phyloP scores from a whole-genome alignment of 192 early-diverging fungal species.

The Entomortierella parvispora region DNA sequence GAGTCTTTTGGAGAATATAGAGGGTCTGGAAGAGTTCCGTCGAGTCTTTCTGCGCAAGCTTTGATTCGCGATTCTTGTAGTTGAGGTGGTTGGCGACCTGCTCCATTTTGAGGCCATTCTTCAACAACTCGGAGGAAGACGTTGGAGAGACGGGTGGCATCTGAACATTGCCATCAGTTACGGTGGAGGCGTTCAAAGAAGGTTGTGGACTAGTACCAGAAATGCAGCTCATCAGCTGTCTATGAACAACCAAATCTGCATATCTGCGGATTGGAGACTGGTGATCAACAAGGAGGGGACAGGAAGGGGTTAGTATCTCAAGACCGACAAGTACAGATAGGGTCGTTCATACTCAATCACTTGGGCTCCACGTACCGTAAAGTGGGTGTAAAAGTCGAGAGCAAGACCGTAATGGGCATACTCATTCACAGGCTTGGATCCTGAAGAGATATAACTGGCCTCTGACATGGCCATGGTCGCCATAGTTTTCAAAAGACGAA shows the following conservation, averaged over 20 bases:
- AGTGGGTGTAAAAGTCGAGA: conserved; percentile 82
- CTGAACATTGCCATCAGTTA: no score
- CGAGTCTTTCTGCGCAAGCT: conserved; percentile 82
- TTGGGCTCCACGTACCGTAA: conserved; percentile 76
- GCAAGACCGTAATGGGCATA: conserved; percentile 82
- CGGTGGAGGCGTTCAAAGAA: no score
- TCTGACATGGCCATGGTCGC: conserved; percentile 82
- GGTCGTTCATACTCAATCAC: no score
- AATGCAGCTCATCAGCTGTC: conserved; percentile 69
- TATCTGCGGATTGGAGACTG: conserved; percentile 82
- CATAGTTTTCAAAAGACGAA: conserved; percentile 75
- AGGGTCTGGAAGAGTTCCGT: conserved; percentile 84
- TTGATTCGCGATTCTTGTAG: conserved; percentile 74
- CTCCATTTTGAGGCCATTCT: conserved; percentile 47
- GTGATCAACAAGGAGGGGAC: background rate
- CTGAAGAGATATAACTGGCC: conserved; percentile 76
- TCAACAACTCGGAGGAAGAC: conserved; percentile 34
- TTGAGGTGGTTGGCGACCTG: conserved; percentile 69
- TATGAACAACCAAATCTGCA: conserved; percentile 83
- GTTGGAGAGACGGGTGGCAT: background rate
- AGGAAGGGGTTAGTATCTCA: background rate
- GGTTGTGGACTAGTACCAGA: conserved; percentile 1
- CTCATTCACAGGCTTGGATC: conserved; percentile 51
- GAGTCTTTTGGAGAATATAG: conserved; percentile 68
- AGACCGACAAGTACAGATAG: no score